A percentile compares a stretch with the other conserved stretches of the same genome.
phyloP scores from a whole-genome alignment of 2,329 filamentous ascomycete genomes.

The Penicillium fuscoglaucum region DNA sequence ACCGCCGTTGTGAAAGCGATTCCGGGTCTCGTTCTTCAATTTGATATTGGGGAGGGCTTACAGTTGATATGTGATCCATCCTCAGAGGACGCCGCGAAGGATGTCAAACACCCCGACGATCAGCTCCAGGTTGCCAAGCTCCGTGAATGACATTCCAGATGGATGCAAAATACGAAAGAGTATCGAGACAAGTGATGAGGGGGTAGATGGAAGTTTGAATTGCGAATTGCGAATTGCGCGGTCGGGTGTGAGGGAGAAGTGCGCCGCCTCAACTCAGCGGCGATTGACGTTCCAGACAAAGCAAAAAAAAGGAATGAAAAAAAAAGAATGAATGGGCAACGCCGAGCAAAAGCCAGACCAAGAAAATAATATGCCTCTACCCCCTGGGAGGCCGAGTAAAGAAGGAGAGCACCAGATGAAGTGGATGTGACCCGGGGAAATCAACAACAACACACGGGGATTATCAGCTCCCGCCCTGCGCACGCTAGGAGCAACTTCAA shows the following conservation, averaged over 20 bases:
- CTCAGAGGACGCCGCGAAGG: constrained; percentile 32
- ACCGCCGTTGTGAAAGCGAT: background rate
- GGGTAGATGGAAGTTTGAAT: constrained; percentile 10
- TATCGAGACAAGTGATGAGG: constrained; percentile 7
- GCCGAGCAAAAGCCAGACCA: constrained; percentile 12
- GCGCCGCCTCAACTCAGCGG: constrained; percentile 8
- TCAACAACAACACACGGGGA: constrained; percentile 15
- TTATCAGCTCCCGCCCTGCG: constrained; percentile 17
- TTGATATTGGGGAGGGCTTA: constrained; percentile 20
- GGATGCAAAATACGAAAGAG: constrained; percentile 25
- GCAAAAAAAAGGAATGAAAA: constrained; percentile 5
- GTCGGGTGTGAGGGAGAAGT: constrained; percentile 3
- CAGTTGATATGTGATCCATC: constrained; percentile 46
- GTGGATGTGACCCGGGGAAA: constrained; percentile 10
- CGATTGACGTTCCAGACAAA: background rate
- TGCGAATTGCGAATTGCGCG: constrained; percentile 6
- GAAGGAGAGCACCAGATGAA: constrained; percentile 5
- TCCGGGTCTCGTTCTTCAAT: background rate
- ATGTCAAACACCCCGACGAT: constrained; percentile 36
- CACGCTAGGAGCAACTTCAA: constrained; percentile 26
- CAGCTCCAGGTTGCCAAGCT: constrained; percentile 34
- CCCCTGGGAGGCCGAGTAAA: constrained; percentile 13
- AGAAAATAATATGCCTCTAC: constrained; percentile 1
- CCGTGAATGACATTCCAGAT: constrained; percentile 38
- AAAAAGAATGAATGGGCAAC: constrained; percentile 8